These are phyloP conservation scores for Suhomyces terraborum DNA, from an alignment of 1,139 yeast species.

Conservation along the genomic window DNA sequence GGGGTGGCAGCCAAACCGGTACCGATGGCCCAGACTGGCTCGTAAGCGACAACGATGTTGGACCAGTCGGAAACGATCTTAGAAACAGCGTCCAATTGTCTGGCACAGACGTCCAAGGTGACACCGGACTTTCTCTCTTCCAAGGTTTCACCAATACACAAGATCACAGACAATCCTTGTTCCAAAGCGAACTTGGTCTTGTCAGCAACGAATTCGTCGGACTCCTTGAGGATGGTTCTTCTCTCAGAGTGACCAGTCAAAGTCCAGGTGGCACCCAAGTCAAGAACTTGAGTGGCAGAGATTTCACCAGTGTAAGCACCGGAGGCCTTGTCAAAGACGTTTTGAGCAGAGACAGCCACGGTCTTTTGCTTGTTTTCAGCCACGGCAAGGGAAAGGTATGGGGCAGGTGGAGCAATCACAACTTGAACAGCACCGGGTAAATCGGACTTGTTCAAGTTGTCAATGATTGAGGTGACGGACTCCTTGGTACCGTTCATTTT, in stretches of 20 bases:
- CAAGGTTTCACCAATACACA: constrained; percentile 96
- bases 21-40: constrained; percentile 99
- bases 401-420: constrained; percentile 95
- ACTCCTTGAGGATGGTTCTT: constrained; percentile 89
- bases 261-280: constrained; percentile 92
- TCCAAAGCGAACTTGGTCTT: constrained; percentile 95
- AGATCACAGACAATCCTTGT: constrained; percentile 82
- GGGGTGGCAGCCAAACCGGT: constrained; percentile 99
- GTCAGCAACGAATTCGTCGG: constrained; percentile 89
- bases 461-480: constrained; percentile 81
- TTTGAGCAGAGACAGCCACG: constrained; percentile 86
- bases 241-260: constrained; percentile 98
- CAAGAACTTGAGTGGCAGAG: constrained; percentile 85
- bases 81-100: constrained; percentile 89
- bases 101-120: constrained; percentile 84
- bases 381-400: constrained; percentile 80
- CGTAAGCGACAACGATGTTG: constrained; percentile 93
- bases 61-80: constrained; percentile 88
- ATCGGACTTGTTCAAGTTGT: constrained; percentile 74
- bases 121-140: constrained; percentile 90
- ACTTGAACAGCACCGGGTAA: constrained; percentile 81
- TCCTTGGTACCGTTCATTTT: constrained; percentile 95
- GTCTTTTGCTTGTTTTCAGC: constrained; percentile 67
- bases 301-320: constrained; percentile 99
- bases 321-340: constrained; percentile 79